Conservation (phyloP, 306 rosid species). For the Lupinus albus region DNA sequence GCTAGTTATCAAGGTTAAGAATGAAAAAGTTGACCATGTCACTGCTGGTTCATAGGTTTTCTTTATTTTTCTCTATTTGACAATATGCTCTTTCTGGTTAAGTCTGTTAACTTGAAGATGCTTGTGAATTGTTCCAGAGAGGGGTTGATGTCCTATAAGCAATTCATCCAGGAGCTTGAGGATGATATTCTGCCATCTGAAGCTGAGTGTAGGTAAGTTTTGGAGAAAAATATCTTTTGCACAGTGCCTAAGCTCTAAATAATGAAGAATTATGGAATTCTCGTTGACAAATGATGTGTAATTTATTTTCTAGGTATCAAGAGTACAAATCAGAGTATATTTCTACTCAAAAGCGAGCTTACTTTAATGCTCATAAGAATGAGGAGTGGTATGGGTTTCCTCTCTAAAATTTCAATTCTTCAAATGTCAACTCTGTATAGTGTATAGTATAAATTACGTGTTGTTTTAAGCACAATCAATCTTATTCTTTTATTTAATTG, state of each 20-base stretch:
- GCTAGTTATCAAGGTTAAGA: slow-evolving; percentile 8
- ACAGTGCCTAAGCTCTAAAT: slow-evolving; percentile 12
- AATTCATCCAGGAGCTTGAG: slow-evolving; percentile 98
- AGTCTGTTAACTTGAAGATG: slow-evolving; percentile 36
- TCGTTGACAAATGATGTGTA: slow-evolving; percentile 21
- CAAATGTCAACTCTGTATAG: slow-evolving; percentile 23
- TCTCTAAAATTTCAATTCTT: slow-evolving; percentile 25
- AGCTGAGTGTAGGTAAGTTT: slow-evolving; percentile 90
- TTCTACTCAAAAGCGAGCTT: slow-evolving; percentile 86
- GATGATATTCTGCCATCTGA: slow-evolving; percentile 94
- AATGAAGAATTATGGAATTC: slow-evolving; percentile 13
- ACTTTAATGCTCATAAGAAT: slow-evolving; percentile 89
- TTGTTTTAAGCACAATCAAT: slow-evolving; percentile 48
- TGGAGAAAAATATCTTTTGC: slow-evolving; percentile 32
- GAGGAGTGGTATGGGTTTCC: slow-evolving; percentile 72
- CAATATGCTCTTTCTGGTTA: neutral
- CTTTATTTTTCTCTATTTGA: slow-evolving; percentile 13
- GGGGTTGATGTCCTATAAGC: slow-evolving; percentile 97
- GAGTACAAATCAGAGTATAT: slow-evolving; percentile 94
- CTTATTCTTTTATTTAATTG: slow-evolving; percentile 35
- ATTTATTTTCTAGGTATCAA: slow-evolving; percentile 69
- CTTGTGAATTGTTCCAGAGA: slow-evolving; percentile 62
- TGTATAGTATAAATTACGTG: slow-evolving; percentile 20
- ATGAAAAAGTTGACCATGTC: slow-evolving; percentile 13
- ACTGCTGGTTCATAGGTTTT: slow-evolving; percentile 15